A percentile compares a stretch with the other conserved stretches of the same genome.
phyloP scores from a whole-genome alignment of 352 stramenopile genomes.

The Pythium angustatum region DNA sequence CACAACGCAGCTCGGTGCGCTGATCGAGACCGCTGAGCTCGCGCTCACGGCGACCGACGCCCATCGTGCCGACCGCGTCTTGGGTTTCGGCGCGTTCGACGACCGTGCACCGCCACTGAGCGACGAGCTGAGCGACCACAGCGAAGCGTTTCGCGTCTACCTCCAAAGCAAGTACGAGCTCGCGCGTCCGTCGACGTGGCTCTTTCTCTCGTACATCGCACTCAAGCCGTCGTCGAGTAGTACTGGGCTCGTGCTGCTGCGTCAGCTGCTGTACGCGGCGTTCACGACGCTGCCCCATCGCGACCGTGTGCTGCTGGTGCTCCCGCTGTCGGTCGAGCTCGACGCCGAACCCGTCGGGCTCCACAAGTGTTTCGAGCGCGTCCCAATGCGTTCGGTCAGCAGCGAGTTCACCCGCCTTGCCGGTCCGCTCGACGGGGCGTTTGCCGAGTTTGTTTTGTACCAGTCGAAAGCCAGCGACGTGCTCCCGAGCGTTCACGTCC shows the following conservation, averaged over 20 bases:
- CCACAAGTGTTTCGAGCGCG: slow-evolving; percentile 57
- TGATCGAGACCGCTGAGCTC: slow-evolving; percentile 78
- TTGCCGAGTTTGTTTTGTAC: slow-evolving; percentile 53
- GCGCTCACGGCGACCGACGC: slow-evolving; percentile 64
- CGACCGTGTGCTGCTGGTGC: slow-evolving; percentile 47
- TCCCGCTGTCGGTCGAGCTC: slow-evolving; percentile 49
- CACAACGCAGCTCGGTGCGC: slow-evolving; percentile 37
- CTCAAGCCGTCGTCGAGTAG: slow-evolving; percentile 41
- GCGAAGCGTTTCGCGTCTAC: slow-evolving; percentile 38
- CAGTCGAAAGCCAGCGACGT: slow-evolving; percentile 40
- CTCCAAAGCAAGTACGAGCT: slow-evolving; percentile 59
- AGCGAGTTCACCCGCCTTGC: neutral
- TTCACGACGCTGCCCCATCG: slow-evolving; percentile 49
- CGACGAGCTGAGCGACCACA: slow-evolving; percentile 34
- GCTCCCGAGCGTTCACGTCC: slow-evolving; percentile 51
- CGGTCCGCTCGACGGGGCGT: slow-evolving; percentile 28
- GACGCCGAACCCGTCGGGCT: slow-evolving; percentile 46
- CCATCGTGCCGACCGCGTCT: slow-evolving; percentile 43
- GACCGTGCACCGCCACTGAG: slow-evolving; percentile 48
- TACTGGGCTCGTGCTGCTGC: slow-evolving; percentile 31
- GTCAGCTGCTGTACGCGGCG: slow-evolving; percentile 54
- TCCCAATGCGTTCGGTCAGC: neutral
- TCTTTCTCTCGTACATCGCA: slow-evolving; percentile 63
- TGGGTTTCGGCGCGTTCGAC: slow-evolving; percentile 72
- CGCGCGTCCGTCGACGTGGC: slow-evolving; percentile 40